These are phyloP conservation scores for Pestalotiopsis sp. DNA, from an alignment of 2,329 filamentous ascomycete genomes.

Conservation along the genomic window DNA sequence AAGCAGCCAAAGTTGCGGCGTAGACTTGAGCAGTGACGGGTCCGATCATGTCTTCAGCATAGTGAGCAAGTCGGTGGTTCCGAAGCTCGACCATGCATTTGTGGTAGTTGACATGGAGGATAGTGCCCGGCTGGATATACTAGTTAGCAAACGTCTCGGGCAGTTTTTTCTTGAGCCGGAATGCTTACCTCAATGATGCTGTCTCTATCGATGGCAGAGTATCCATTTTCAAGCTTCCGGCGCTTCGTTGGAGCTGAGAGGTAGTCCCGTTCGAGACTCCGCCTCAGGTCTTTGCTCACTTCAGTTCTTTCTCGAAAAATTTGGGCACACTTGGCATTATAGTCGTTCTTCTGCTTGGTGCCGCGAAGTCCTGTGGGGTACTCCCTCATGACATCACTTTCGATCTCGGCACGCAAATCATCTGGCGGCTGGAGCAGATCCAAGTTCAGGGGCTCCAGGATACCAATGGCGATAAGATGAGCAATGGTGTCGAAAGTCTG, in stretches of 20 bases:
- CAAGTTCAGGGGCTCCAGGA: slow-evolving; percentile 65
- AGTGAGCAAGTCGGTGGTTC: slow-evolving; percentile 74
- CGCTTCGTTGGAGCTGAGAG: slow-evolving; percentile 45
- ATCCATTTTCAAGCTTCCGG: slow-evolving; percentile 50
- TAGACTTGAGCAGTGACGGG: slow-evolving; percentile 79
- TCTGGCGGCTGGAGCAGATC: slow-evolving; percentile 62
- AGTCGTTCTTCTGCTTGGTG: slow-evolving; percentile 67
- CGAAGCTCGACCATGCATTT: slow-evolving; percentile 83
- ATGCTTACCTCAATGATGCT: slow-evolving; percentile 13
- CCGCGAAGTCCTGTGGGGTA: slow-evolving; percentile 60
- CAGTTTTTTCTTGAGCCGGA: neutral
- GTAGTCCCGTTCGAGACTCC: slow-evolving; percentile 23
- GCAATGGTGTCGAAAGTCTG: slow-evolving; percentile 55
- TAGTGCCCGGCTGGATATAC: slow-evolving; percentile 62
- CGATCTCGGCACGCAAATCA: slow-evolving; percentile 64
- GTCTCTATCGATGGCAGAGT: slow-evolving; percentile 24
- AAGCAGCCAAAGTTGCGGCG: slow-evolving; percentile 67
- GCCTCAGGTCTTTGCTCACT: slow-evolving; percentile 27
- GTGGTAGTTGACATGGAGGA: slow-evolving; percentile 81
- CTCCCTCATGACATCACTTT: slow-evolving; percentile 61
- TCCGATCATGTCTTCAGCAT: slow-evolving; percentile 72
- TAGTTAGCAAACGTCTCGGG: slow-evolving; percentile 27
- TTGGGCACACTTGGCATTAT: slow-evolving; percentile 40
- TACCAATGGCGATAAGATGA: slow-evolving; percentile 64
- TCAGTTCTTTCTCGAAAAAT: slow-evolving; percentile 26